phyloP scores from a whole-genome alignment of 2,329 filamentous ascomycete genomes.

The Cytospora chrysosperma region DNA sequence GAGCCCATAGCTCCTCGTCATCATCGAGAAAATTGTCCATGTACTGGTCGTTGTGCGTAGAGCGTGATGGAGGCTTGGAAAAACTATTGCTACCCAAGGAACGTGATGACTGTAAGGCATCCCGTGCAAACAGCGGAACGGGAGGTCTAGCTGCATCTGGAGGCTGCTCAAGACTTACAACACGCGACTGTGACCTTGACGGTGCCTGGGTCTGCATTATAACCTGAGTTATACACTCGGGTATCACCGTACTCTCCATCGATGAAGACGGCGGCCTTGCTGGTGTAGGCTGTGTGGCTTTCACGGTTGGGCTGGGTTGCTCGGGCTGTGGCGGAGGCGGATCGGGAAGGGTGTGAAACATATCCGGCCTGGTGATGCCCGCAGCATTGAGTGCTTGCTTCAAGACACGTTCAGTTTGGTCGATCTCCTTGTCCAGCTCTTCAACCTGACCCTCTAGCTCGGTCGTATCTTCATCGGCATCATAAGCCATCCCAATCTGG shows the following conservation, averaged over 20 bases:
- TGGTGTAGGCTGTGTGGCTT: slow-evolving; percentile 44
- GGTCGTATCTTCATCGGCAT: slow-evolving; percentile 50
- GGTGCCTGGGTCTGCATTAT: slow-evolving; percentile 52
- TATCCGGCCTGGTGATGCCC: slow-evolving; percentile 43
- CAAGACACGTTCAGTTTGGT: slow-evolving; percentile 43
- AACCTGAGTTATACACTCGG: slow-evolving; percentile 44
- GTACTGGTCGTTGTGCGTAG: slow-evolving; percentile 4
- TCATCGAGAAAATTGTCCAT: slow-evolving; percentile 28
- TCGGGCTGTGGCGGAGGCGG: slow-evolving; percentile 30
- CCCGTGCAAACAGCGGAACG: slow-evolving; percentile 26
- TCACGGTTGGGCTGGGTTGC: slow-evolving; percentile 37
- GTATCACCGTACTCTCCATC: slow-evolving; percentile 33
- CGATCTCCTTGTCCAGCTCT: slow-evolving; percentile 45
- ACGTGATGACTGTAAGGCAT: slow-evolving; percentile 8
- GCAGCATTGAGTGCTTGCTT: slow-evolving; percentile 42
- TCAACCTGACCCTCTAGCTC: slow-evolving; percentile 52
- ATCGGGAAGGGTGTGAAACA: slow-evolving; percentile 37
- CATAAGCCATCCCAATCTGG: slow-evolving; percentile 50
- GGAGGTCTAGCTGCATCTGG: slow-evolving; percentile 1
- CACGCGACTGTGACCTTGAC: slow-evolving; percentile 9
- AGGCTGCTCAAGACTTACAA: slow-evolving; percentile 23
- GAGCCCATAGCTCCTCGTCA: slow-evolving; percentile 26
- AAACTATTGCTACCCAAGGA: not conserved
- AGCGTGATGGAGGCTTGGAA: slow-evolving; percentile 8
- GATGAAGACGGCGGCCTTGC: slow-evolving; percentile 33